Percentiles rank a stretch among this genome's conserved stretches.
These are phyloP conservation scores for Cryphonectria parasitica DNA, from an alignment of 2,329 filamentous ascomycete genomes.

Conservation along the genomic window DNA sequence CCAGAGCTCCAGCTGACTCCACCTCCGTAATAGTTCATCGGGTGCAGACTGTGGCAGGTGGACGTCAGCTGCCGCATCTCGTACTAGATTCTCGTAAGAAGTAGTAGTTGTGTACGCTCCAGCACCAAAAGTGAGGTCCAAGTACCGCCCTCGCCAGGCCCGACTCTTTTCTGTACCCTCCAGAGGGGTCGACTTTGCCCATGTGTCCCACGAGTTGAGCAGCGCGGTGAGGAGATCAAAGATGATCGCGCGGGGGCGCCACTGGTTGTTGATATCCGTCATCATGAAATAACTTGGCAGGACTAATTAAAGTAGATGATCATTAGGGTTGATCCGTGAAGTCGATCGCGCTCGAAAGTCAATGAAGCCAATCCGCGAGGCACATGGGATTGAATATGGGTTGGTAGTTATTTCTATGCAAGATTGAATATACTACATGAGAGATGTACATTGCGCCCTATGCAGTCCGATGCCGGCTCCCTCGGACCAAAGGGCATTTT, in stretches of 20 bases:
- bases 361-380: too few species aligned
- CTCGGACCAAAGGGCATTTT: not conserved
- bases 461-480: not conserved
- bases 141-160: constrained; percentile 43
- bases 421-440: not conserved
- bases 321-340: not conserved
- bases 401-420: too few species aligned
- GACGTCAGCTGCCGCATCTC: constrained; percentile 37
- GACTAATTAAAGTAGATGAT: not conserved
- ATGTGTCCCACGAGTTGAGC: constrained; percentile 45
- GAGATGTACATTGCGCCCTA: not conserved
- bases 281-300: not conserved
- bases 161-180: constrained; percentile 34
- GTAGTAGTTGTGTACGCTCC: constrained; percentile 36
- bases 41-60: constrained; percentile 38
- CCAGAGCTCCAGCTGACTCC: constrained; percentile 35
- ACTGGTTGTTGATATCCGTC: constrained; percentile 16
- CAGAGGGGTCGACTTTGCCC: constrained; percentile 40
- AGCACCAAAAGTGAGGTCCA: constrained; percentile 42
- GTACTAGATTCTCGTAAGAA: constrained; percentile 40
- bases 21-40: constrained; percentile 35
- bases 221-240: constrained; percentile 48
- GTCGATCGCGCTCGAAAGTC: too few species aligned
- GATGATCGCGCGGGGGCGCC: constrained; percentile 41
- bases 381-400: too few species aligned